Conservation (phyloP, 2,329 filamentous ascomycete genomes). For the Aspergillus clavatus region DNA sequence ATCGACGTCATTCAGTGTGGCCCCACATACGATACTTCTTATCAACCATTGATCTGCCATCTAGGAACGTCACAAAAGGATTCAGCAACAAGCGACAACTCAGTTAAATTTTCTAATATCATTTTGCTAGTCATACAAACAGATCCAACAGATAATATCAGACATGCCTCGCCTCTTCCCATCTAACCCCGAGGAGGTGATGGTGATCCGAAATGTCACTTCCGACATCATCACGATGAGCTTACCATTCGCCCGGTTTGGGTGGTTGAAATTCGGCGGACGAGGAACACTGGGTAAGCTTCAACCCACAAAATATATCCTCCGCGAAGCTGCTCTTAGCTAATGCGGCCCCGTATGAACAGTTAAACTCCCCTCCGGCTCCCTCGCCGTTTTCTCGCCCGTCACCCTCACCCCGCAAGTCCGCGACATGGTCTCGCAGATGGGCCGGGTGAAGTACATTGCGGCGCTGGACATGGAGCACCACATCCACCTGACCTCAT, state of each 20-base stretch:
- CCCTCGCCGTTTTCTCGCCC: conserved; percentile 86
- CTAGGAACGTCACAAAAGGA: no score
- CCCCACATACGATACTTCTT: no score
- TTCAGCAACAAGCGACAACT: no score
- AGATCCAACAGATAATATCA: not conserved
- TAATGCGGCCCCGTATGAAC: not conserved
- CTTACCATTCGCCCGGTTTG: conserved; percentile 78
- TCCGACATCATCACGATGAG: conserved; percentile 59
- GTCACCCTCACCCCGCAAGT: conserved; percentile 76
- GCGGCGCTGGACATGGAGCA: conserved; percentile 86
- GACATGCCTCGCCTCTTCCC: conserved; percentile 54
- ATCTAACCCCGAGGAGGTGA: conserved; percentile 69
- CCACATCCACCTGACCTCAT: conserved; percentile 86
- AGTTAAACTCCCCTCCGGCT: conserved; percentile 74
- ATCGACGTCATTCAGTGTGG: not conserved
- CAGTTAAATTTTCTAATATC: no score
- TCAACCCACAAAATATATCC: not conserved
- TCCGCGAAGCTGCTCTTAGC: no score
- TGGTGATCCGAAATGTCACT: conserved; percentile 83
- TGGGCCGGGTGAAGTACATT: conserved; percentile 76
- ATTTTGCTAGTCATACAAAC: no score
- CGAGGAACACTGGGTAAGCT: conserved; percentile 73
- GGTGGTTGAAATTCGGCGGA: conserved; percentile 75
- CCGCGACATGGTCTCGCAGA: conserved; percentile 54
- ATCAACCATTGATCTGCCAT: no score